Percentiles rank a stretch among this genome's conserved stretches.
phyloP scores from a whole-genome alignment of 805 yeast species.

The Saccharomycopsis babjevae region DNA sequence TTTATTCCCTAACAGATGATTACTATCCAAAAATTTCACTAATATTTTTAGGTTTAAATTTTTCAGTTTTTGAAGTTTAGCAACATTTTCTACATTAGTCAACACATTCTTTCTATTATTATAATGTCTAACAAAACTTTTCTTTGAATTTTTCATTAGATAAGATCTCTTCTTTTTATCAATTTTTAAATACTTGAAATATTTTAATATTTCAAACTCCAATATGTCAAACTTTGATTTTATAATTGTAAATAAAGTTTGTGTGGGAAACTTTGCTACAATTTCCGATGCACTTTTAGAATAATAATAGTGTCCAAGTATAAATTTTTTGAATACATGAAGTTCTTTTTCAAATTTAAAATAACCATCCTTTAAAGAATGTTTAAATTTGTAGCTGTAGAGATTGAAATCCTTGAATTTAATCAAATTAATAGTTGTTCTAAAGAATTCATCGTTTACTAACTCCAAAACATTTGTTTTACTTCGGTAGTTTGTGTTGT shows the following conservation, averaged over 20 bases:
- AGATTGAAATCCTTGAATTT: neutral
- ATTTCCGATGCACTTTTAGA: neutral
- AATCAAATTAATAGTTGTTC: neutral
- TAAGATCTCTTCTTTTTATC: neutral
- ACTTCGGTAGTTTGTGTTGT: neutral
- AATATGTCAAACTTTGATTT: neutral
- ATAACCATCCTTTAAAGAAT: neutral
- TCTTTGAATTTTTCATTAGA: neutral
- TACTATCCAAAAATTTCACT: neutral
- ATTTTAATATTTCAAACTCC: neutral
- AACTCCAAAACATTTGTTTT: neutral
- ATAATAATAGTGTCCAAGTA: neutral
- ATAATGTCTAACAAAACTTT: neutral
- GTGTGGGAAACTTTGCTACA: neutral
- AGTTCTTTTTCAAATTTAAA: neutral
- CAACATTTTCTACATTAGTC: neutral
- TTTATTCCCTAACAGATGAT: neutral
- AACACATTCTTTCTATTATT: neutral
- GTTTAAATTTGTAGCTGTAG: neutral
- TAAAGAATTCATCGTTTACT: neutral
- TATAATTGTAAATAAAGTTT: neutral
- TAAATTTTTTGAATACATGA: neutral
- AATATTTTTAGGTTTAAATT: neutral
- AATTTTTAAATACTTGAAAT: neutral
- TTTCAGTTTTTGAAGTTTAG: neutral